phyloP scores from a whole-genome alignment of 495 filamentous ascomycete genomes.

The Achaetomiella virescens region DNA sequence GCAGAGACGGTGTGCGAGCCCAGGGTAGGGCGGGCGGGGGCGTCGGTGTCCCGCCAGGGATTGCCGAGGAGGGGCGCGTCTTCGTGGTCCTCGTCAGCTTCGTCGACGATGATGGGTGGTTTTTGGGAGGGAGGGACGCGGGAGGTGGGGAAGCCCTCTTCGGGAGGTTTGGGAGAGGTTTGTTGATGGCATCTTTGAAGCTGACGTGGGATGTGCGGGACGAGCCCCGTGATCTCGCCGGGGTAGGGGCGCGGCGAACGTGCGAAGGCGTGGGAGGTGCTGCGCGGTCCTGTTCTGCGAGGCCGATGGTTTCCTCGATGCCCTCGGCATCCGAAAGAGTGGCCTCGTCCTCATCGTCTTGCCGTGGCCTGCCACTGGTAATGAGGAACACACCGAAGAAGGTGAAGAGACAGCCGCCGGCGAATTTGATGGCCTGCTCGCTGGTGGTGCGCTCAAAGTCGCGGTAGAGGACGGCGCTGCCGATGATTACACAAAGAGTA shows the following conservation, averaged over 20 bases:
- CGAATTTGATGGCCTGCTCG: conserved; percentile 69
- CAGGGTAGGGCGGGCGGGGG: conserved; percentile 20
- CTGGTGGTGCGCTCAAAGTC: conserved; percentile 79
- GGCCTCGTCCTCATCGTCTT: conserved; percentile 47
- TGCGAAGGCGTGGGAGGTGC: conserved; percentile 10
- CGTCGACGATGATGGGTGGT: not conserved
- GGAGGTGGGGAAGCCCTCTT: conserved; percentile 19
- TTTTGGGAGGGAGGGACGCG: conserved; percentile 9
- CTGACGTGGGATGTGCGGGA: conserved; percentile 37
- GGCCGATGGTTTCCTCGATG: conserved; percentile 45
- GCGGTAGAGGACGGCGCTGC: conserved; percentile 84
- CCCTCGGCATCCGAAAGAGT: conserved; percentile 48
- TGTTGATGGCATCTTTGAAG: conserved; percentile 25
- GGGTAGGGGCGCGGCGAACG: not conserved
- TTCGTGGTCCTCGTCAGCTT: too few species aligned
- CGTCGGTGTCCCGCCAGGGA: conserved; percentile 25
- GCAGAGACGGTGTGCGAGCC: too few species aligned
- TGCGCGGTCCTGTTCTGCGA: conserved; percentile 33
- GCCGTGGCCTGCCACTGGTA: conserved; percentile 57
- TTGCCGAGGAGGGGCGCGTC: conserved; percentile 30
- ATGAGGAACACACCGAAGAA: conserved; percentile 94
- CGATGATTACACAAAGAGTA: conserved; percentile 89
- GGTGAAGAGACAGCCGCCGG: conserved; percentile 82
- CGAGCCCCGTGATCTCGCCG: conserved; percentile 27
- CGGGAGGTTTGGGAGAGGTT: conserved; percentile 16